These are phyloP conservation scores for Penicillium psychrofluorescens DNA, from an alignment of 495 filamentous ascomycete genomes.

Conservation along the genomic window DNA sequence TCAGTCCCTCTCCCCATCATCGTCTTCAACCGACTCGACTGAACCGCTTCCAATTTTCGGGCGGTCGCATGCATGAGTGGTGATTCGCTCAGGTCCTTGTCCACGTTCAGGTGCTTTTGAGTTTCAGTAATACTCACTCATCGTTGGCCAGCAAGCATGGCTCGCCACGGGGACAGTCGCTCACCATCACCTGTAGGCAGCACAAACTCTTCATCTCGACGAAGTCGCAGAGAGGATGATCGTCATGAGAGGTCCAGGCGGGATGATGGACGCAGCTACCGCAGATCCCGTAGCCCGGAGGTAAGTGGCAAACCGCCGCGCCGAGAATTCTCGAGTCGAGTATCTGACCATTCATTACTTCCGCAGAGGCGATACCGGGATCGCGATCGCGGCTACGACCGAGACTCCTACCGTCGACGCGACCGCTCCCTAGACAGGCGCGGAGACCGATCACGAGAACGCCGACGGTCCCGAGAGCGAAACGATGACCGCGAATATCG, in stretches of 20 bases:
- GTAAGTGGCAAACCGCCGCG: slow-evolving; percentile 38
- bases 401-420: slow-evolving; percentile 59
- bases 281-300: slow-evolving; percentile 68
- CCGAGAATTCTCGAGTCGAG: background rate
- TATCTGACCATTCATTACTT: slow-evolving; percentile 20
- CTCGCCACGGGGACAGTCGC: slow-evolving; percentile 86
- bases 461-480: slow-evolving; percentile 51
- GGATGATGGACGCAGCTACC: slow-evolving; percentile 52
- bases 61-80: slow-evolving; percentile 5
- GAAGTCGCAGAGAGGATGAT: slow-evolving; percentile 68
- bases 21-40: no score
- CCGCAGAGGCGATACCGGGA: slow-evolving; percentile 55
- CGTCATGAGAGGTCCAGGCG: slow-evolving; percentile 58
- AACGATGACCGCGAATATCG: slow-evolving; percentile 54
- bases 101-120: slow-evolving; percentile 27
- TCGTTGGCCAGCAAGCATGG: slow-evolving; percentile 67
- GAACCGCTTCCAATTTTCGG: background rate
- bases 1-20: no score
- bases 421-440: slow-evolving; percentile 67
- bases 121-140: slow-evolving; percentile 57
- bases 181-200: slow-evolving; percentile 95
- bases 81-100: slow-evolving; percentile 1
- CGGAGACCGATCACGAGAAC: slow-evolving; percentile 60
- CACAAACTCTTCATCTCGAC: slow-evolving; percentile 68
- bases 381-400: slow-evolving; percentile 47